phyloP scores from a whole-genome alignment of 2,329 filamentous ascomycete genomes.

The Pseudocercospora pini-densiflorae region DNA sequence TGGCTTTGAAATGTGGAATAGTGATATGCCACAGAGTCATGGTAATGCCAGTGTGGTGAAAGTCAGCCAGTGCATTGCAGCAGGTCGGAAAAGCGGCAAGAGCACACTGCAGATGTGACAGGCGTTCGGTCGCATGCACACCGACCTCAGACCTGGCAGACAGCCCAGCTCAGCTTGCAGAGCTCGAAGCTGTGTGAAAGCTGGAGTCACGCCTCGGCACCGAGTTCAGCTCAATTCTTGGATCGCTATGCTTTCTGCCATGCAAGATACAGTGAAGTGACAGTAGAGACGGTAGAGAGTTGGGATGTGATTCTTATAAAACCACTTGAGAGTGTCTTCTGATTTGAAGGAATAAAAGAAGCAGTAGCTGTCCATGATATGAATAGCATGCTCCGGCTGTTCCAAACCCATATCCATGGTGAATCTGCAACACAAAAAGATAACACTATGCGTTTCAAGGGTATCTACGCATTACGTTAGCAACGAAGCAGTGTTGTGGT shows the following conservation, averaged over 20 bases:
- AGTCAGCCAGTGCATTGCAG: not conserved
- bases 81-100: not conserved
- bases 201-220: not conserved
- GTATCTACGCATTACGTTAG: conserved; percentile 4
- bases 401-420: not conserved
- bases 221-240: not conserved
- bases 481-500: not conserved
- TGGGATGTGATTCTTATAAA: not conserved
- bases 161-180: too few relatives aligned
- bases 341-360: not conserved
- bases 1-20: not conserved
- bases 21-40: not conserved
- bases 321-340: too few relatives aligned
- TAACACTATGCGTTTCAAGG: not conserved
- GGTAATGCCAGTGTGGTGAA: too few relatives aligned
- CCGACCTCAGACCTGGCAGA: too few relatives aligned
- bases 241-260: not conserved
- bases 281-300: not conserved
- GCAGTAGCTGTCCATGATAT: not conserved
- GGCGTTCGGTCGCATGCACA: too few relatives aligned
- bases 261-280: not conserved
- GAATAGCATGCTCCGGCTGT: too few relatives aligned
- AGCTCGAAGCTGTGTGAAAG: not conserved
- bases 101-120: too few relatives aligned
- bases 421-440: not conserved